Conservation (phyloP, 441 rosid genomes). For the Aleurites moluccanus region DNA sequence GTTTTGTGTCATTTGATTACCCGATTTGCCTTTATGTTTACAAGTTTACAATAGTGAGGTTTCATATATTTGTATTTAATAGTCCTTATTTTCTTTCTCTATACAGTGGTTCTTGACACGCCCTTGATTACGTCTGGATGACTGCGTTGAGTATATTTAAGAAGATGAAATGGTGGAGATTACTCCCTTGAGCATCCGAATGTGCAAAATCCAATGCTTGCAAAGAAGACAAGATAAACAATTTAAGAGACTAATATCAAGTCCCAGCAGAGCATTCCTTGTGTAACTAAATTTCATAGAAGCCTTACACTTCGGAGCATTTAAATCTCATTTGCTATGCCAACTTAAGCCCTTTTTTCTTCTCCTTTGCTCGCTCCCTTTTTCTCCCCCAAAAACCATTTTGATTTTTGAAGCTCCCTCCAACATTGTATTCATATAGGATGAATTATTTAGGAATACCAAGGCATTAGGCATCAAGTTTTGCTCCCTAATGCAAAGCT, state of each 20-base stretch:
- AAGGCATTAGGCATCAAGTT: slow-evolving; percentile 15
- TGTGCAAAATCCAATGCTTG: slow-evolving; percentile 85
- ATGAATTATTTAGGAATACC: neutral
- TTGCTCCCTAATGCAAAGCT: slow-evolving; percentile 4
- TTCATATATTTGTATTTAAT: neutral
- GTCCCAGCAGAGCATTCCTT: slow-evolving; percentile 21
- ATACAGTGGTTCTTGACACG: slow-evolving; percentile 86
- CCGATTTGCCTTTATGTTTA: neutral
- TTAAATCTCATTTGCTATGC: neutral
- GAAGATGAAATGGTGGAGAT: slow-evolving; percentile 98
- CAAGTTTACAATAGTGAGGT: neutral
- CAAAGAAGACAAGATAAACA: slow-evolving; percentile 54
- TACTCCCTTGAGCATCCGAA: slow-evolving; percentile 71
- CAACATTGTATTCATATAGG: slow-evolving; percentile 5
- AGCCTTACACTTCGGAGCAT: too few species aligned
- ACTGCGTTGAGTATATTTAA: slow-evolving; percentile 93
- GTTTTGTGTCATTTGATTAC: neutral
- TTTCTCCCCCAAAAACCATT: neutral
- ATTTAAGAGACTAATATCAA: slow-evolving; percentile 1
- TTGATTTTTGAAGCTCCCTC: slow-evolving; percentile 8
- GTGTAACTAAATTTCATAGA: neutral
- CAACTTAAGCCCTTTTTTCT: neutral
- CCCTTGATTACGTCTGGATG: slow-evolving; percentile 85
- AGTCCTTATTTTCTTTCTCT: slow-evolving; percentile 6
- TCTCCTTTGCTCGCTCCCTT: neutral